Conservation (phyloP, 2,329 filamentous ascomycete genomes). For the Penicillium digitatum region DNA sequence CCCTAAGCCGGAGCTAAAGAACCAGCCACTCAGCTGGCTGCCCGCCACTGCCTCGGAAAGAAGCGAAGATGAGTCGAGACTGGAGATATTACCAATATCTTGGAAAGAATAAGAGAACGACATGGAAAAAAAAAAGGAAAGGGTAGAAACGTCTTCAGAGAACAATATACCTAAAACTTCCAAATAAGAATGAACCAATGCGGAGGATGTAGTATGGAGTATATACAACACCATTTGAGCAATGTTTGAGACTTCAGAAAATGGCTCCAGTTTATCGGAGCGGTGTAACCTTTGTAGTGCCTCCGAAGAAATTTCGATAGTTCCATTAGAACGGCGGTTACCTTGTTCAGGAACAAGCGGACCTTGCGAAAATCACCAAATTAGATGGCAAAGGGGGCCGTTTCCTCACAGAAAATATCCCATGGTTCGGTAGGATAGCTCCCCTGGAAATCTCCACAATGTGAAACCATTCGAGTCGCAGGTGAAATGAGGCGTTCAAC, state of each 20-base stretch:
- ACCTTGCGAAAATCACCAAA: slow-evolving; percentile 14
- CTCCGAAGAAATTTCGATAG: slow-evolving; percentile 15
- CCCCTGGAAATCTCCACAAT: slow-evolving; percentile 25
- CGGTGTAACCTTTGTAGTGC: slow-evolving; percentile 4
- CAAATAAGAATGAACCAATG: background rate
- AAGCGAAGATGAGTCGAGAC: background rate
- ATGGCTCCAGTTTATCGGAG: background rate
- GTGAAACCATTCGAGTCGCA: slow-evolving; percentile 25
- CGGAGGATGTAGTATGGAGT: too few relatives aligned
- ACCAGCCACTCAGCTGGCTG: slow-evolving; percentile 29
- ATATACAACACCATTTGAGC: background rate
- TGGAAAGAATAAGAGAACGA: too few relatives aligned
- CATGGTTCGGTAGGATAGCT: slow-evolving; percentile 14
- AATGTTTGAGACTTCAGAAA: background rate
- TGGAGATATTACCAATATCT: background rate
- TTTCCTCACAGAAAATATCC: too few relatives aligned
- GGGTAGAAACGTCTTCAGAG: too few relatives aligned
- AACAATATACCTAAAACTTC: background rate
- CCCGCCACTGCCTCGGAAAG: slow-evolving; percentile 22
- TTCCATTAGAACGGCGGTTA: slow-evolving; percentile 8
- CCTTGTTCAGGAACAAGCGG: slow-evolving; percentile 15
- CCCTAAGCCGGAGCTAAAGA: slow-evolving; percentile 20
- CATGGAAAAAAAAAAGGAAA: background rate
- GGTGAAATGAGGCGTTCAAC: slow-evolving; percentile 15
- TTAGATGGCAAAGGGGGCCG: background rate